Base-by-base conservation (phyloP, 2,329 filamentous ascomycete species). In the Westerdykella sp. region DNA sequence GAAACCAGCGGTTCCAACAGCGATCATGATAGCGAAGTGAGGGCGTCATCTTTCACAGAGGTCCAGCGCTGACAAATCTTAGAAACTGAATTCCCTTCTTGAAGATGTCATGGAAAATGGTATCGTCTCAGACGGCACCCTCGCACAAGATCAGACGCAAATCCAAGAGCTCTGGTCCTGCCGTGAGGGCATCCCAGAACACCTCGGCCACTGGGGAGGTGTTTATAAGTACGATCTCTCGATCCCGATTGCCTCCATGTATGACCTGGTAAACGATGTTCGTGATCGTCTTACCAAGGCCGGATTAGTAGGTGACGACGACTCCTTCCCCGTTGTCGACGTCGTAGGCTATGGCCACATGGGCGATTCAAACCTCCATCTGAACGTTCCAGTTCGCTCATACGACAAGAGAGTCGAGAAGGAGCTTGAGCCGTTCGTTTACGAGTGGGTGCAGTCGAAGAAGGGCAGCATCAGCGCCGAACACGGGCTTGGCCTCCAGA, bases 141-240 rank as follows among this genome's bases (percentile, higher is more conserved):
- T 97, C 32, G 93, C 93, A 1, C 85, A 97, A 69, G 86, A 96
- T 60, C 88, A 94, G 69, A 95, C 91, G 1, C 94, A 98, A 69
- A 78, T 86, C 53, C 81, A 80, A 60, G 76, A 84, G 3, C 77
- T 98, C 40, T 98, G 93, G 93, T 77, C 80, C 46, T 97, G 90
- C 81, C 82, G 93, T 50, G 93, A 98, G 73, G 88, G 89, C 54
- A 87, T 98, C 55, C 84, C 90, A 0, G 93, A 98, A 71, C 83
- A 84, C 37, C 74, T 94, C 21, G 87, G 87, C 49, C 89, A 96
- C 66, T 88, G 85, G 70, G 94, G 93, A 45, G 93, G 90, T 36
- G 90, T 93, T 7, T 98, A 98, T 78, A 98, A 98, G 72, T 98
- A 98, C 67, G 93, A 98, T 62, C 77, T 98, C 25, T 97, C 93